Conservation (phyloP, 1,284 basidiomycete species). For the Schizophyllum amplum region DNA sequence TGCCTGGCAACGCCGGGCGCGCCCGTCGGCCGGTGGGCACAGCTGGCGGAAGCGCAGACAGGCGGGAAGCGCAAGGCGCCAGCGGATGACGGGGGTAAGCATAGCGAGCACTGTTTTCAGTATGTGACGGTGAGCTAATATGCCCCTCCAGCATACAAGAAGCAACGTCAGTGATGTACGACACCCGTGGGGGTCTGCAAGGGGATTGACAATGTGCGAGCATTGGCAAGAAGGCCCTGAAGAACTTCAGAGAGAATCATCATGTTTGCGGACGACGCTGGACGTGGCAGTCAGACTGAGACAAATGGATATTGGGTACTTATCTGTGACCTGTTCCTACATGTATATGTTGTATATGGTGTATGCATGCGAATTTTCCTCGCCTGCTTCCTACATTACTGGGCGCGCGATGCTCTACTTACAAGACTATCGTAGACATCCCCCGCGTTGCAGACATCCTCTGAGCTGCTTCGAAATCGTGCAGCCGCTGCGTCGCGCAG, state of each 20-base stretch:
- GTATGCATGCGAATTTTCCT: neutral
- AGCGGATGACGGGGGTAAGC: neutral
- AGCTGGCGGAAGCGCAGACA: neutral
- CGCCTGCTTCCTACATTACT: too few relatives aligned
- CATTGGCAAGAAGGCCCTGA: too few relatives aligned
- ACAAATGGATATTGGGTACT: neutral
- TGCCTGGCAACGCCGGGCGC: constrained; percentile 44
- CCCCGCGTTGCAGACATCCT: too few relatives aligned
- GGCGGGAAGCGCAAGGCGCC: neutral
- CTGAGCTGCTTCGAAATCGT: too few relatives aligned
- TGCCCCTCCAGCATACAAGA: neutral
- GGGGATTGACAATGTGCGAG: neutral
- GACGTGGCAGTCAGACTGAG: neutral
- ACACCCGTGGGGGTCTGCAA: neutral
- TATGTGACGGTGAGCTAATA: neutral
- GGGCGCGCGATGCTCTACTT: too few relatives aligned
- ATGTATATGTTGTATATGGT: neutral
- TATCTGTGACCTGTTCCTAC: neutral
- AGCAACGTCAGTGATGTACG: neutral
- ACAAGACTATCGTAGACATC: too few relatives aligned
- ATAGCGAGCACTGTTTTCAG: neutral
- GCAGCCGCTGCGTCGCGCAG: too few relatives aligned
- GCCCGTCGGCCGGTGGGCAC: constrained; percentile 22
- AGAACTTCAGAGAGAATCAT: neutral
- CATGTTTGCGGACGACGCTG: neutral